Evolutionary conservation across 1,284 basidiomycete species (phyloP).

Genomic region (Sphaerobolus stellatus): DNA sequence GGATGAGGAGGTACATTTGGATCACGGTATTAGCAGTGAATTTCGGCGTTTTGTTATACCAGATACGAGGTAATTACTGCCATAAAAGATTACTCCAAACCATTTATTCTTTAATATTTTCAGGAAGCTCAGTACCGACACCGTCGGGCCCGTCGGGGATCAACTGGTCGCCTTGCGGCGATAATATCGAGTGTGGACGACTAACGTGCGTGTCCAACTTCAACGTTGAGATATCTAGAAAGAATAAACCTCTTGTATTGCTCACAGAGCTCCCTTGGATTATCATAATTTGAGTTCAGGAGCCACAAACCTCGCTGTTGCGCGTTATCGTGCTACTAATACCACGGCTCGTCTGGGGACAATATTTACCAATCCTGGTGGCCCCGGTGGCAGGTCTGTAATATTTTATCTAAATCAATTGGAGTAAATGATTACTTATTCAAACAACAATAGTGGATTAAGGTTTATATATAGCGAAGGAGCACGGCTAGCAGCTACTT

Average conservation of each 20-base stretch:
- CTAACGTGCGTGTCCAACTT: too few species aligned
- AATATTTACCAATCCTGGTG: conserved; percentile 20
- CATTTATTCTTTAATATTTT: too few species aligned
- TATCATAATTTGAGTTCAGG: conserved; percentile 16
- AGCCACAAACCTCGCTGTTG: conserved; percentile 17
- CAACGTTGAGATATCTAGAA: too few species aligned
- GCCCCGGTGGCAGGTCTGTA: conserved; percentile 16
- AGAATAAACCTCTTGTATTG: neutral
- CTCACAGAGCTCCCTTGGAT: conserved; percentile 17
- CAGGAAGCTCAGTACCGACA: conserved; percentile 6
- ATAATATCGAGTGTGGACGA: too few species aligned
- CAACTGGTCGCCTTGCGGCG: conserved; percentile 8
- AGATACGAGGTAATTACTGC: too few species aligned
- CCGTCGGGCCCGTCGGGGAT: conserved; percentile 8
- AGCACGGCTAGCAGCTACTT: conserved; percentile 18
- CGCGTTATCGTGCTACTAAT: conserved; percentile 18
- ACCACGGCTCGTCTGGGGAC: conserved; percentile 17
- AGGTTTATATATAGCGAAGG: conserved; percentile 24
- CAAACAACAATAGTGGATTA: conserved; percentile 16
- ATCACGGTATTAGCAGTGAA: too few species aligned
- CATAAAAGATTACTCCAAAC: too few species aligned
- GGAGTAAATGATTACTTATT: conserved; percentile 13
- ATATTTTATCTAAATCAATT: neutral
- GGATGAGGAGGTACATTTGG: too few species aligned
- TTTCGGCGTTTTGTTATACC: too few species aligned